Percentiles rank a stretch among this genome's conserved stretches.
Evolutionary conservation across 78 protist species (phyloP).

Genomic region (Emiliania huxleyi): DNA sequence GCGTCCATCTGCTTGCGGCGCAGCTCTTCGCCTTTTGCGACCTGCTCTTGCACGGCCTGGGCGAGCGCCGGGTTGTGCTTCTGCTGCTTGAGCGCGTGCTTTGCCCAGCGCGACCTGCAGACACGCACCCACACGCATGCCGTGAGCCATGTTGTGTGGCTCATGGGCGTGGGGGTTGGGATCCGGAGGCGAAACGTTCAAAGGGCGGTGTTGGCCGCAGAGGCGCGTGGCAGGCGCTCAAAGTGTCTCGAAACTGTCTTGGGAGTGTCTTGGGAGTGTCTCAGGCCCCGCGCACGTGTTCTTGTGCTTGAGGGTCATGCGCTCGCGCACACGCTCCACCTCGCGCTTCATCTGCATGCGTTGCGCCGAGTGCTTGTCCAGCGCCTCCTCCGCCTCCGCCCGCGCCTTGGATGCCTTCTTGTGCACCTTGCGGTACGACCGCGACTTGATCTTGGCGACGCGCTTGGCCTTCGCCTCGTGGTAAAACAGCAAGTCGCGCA

Average conservation of each 20-base stretch:
- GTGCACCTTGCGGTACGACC: not conserved
- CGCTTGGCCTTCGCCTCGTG: slow-evolving; percentile 9
- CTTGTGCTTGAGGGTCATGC: slow-evolving; percentile 12
- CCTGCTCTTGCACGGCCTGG: not conserved
- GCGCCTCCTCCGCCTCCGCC: not conserved
- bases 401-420: not conserved
- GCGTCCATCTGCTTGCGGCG: not conserved
- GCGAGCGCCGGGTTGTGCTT: not conserved
- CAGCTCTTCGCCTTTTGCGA: not conserved
- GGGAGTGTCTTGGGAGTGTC: no score
- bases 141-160: no score
- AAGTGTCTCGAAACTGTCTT: no score
- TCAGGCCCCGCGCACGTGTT: no score
- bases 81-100: not conserved
- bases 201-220: no score
- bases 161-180: no score
- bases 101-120: slow-evolving; percentile 10
- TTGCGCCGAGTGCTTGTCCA: not conserved
- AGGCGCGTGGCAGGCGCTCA: no score
- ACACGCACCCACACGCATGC: no score
- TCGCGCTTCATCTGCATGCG: not conserved
- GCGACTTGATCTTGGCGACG: slow-evolving; percentile 5
- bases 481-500: slow-evolving; percentile 17
- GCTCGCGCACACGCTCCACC: not conserved
- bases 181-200: no score